phyloP scores from a whole-genome alignment of 805 yeast genomes.

The Hanseniaspora vineae region DNA sequence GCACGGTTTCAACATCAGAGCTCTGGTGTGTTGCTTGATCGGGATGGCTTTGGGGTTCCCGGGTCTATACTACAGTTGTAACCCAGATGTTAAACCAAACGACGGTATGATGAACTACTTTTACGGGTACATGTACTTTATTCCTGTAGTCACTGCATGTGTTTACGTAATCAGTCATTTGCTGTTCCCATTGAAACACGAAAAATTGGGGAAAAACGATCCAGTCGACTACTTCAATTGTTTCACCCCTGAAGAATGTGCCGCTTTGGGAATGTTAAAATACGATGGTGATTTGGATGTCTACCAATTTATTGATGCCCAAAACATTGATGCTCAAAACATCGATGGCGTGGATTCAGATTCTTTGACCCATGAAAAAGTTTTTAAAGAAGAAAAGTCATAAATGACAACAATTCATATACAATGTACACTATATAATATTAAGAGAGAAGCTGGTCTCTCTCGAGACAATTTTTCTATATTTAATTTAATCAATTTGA shows the following conservation, averaged over 20 bases:
- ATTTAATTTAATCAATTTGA: too few relatives aligned
- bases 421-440: too few relatives aligned
- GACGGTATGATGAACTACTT: constrained; percentile 12
- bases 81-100: constrained; percentile 7
- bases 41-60: constrained; percentile 13
- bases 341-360: neutral
- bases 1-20: constrained; percentile 12
- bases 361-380: neutral
- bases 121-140: constrained; percentile 14
- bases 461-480: neutral
- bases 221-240: constrained; percentile 15
- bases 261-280: constrained; percentile 10
- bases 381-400: neutral
- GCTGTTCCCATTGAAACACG: constrained; percentile 10
- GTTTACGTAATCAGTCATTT: constrained; percentile 7
- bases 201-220: constrained; percentile 8
- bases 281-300: constrained; percentile 6
- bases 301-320: constrained; percentile 6
- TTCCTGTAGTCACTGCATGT: constrained; percentile 10
- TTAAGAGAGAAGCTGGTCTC: neutral
- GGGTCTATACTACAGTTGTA: constrained; percentile 11
- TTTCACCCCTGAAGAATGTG: constrained; percentile 11
- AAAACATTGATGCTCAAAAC: constrained; percentile 4
- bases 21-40: constrained; percentile 7
- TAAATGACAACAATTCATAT: neutral